phyloP scores from a whole-genome alignment of 1,284 basidiomycete species.

The Microbotryum saponariae region DNA sequence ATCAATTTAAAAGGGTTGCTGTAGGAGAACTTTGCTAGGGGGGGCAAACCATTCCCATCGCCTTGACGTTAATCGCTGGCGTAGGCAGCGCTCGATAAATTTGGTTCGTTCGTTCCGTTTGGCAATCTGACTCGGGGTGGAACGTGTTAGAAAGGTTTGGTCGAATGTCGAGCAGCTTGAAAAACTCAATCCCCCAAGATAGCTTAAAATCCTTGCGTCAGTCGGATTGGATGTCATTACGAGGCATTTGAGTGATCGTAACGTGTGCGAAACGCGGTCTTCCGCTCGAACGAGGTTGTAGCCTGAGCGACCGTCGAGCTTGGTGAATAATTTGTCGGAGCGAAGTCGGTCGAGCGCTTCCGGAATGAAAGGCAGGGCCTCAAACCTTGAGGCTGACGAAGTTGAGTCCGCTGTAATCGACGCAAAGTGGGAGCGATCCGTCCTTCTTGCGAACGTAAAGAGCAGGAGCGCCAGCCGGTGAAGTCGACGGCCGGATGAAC shows the following conservation, averaged over 20 bases:
- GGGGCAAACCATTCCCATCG: conserved; percentile 33
- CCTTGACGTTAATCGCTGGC: conserved; percentile 18
- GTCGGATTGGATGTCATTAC: conserved; percentile 40
- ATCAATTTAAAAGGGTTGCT: conserved; percentile 12
- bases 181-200: conserved; percentile 35
- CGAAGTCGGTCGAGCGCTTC: conserved; percentile 42
- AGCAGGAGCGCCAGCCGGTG: too few species aligned
- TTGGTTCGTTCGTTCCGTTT: conserved; percentile 37
- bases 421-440: too few species aligned
- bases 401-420: too few species aligned
- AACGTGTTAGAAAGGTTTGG: conserved; percentile 37
- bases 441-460: too few species aligned
- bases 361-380: conserved; percentile 42
- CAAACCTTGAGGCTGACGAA: conserved; percentile 41
- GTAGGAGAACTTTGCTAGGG: conserved; percentile 34
- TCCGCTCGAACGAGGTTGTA: conserved; percentile 41
- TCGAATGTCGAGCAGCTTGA: conserved; percentile 19
- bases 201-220: too few species aligned
- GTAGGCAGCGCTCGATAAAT: conserved; percentile 43
- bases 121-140: conserved; percentile 28
- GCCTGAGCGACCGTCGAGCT: conserved; percentile 37
- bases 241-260: conserved; percentile 38
- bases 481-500: too few species aligned
- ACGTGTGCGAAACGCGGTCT: conserved; percentile 43
- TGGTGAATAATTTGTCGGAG: conserved; percentile 39